Base-by-base conservation (phyloP, 164 flowering plant genomes). In the Euptelea pleiosperma region DNA sequence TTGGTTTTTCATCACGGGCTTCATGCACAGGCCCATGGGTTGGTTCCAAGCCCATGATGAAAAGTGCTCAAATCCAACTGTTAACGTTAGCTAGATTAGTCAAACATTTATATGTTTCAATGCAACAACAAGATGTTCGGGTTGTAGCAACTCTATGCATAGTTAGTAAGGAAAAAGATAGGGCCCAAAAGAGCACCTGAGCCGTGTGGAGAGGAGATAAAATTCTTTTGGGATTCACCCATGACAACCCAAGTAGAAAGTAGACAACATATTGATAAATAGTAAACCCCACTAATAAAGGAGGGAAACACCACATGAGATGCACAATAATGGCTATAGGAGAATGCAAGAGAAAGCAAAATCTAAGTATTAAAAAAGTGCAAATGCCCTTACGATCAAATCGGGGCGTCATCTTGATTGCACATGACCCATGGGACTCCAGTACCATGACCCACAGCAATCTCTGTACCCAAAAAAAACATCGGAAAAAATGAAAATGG, bases 391-490 rank as follows among this genome's bases (percentile, higher is more conserved):
- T 75, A 88, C 96, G 45, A 84, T 57, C 3, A 90, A 90, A 70
- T 83, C 96, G 21, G 98, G 36, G 90, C 96, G 70, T 84, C 86
- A 35, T 88, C 89, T 78, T 91, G 91, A 62, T 88, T 91, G 80
- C 98, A 91, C 98, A 91, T 91, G 62, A 91, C 61, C 68, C 59
- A 60, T 16, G 68, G 68, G 54, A 63, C 68, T 26, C 62, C 68
- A 53, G 40, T 54, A 21, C 81, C 51, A 25, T 37, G 65, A 44
- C 35, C 51, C 31, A 65, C 46, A 7, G 68, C 98, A 50, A 37
- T 51, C 21, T 30, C 16, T 30, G 11, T n/a, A n/a, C n/a, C n/a
- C 24, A 29, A 41, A 6, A 65, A 42, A 52, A 41, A n/a, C n/a
- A 6, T 22, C 8, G 36, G 7, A 22, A 15, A 47, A 35, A 29